These are phyloP conservation scores for Hansenula lynferdii DNA, from an alignment of 1,139 yeast species.

Conservation along the genomic window DNA sequence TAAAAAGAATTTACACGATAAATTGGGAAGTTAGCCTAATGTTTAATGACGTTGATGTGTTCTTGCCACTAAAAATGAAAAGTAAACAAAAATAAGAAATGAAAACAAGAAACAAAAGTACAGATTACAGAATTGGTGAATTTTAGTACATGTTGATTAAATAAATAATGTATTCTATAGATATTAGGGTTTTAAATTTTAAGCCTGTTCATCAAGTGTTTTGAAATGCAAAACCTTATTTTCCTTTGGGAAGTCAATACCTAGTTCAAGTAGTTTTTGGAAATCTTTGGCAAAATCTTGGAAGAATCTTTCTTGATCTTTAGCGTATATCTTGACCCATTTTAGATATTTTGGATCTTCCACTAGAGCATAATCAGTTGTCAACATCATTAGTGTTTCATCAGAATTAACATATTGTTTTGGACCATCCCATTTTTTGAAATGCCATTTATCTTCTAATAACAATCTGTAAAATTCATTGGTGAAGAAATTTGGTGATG, in stretches of 20 bases:
- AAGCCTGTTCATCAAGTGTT: constrained; percentile 72
- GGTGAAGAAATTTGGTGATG: constrained; percentile 77
- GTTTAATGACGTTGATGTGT: no score
- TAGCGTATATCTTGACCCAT: constrained; percentile 69
- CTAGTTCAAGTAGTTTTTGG: constrained; percentile 67
- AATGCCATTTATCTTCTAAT: constrained; percentile 70
- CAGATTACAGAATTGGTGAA: no score
- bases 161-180: no score
- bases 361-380: constrained; percentile 73
- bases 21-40: no score
- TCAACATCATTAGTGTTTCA: constrained; percentile 87
- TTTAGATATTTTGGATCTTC: constrained; percentile 61
- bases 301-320: constrained; percentile 64
- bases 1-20: no score
- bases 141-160: no score
- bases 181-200: no score
- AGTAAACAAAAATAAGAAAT: no score
- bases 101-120: no score
- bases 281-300: constrained; percentile 69
- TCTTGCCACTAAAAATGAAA: no score
- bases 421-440: constrained; percentile 69
- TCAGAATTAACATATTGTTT: constrained; percentile 71
- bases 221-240: constrained; percentile 48
- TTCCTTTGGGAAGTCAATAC: constrained; percentile 54
- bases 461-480: constrained; percentile 77